Base-by-base conservation (phyloP, 495 filamentous ascomycete genomes). In the Tuber melanosporum region DNA sequence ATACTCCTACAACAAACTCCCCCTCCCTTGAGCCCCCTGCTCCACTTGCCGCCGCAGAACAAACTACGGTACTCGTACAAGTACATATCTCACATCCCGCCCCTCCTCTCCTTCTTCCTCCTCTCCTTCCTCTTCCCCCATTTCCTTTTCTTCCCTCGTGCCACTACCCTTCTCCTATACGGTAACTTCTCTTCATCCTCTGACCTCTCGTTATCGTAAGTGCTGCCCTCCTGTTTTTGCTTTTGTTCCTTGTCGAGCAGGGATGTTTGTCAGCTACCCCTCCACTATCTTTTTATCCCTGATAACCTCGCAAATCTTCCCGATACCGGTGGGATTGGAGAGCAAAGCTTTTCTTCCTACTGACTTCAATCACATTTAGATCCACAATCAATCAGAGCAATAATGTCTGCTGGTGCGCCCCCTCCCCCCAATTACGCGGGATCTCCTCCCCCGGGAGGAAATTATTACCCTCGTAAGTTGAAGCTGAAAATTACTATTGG, bases 401-500 rank as follows among this genome's bases (percentile, higher is more conserved):
- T 62, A 44, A 81, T 81, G 80, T 78, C 80, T 22, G 79, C 75
- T 66, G 77, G 73, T 41, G 52, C 78, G 26, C 77, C 78, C 47
- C 78, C 72, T 75, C 78, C 75, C 12, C 80, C 80, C 2, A 81
- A 81, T 45, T 81, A 81, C 19, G 75, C 74, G 49, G 79, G 78
- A 62, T 70, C 71, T 20, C 78, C 77, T 76, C n/a, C 72, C 9
- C 79, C 80, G 5, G 75, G 71, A 49, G 71, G 49, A 47, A 73
- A 71, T 66, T 85, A 84, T 83, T 84, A 83, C n/a, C n/a, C 57
- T 32, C 57, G 57, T 66, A 66, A 32, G 57, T 66, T 17, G 57
- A 32, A 32, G 44, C 78, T 32, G 57, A 32, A 32, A 66, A 66
- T 14, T 14, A 15, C 10, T 17, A 66, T 32, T 26, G 0, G 1